These are phyloP conservation scores for Vachellia pachyceras DNA, from an alignment of 306 rosid species.

Conservation along the genomic window DNA sequence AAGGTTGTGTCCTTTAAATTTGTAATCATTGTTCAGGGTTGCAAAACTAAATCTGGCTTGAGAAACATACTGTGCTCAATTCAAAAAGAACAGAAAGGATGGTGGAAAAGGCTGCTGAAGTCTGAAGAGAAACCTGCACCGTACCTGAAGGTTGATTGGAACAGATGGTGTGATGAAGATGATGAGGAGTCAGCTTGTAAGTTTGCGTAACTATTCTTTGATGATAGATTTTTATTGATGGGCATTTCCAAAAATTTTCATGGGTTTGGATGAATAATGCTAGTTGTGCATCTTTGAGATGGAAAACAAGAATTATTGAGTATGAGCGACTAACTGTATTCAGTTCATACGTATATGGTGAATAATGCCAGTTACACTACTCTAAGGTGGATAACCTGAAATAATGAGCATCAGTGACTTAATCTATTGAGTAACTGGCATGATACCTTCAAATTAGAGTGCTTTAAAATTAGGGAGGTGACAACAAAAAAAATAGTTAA, in stretches of 20 bases:
- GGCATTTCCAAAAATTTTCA: constrained; percentile 15
- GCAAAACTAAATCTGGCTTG: constrained; percentile 71
- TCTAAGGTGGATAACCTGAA: no score
- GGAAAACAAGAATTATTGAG: no score
- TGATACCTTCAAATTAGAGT: no score
- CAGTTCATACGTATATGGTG: no score
- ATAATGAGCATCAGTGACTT: no score
- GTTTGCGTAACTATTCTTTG: constrained; percentile 31
- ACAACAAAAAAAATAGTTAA: constrained; percentile 16
- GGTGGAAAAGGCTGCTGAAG: constrained; percentile 87
- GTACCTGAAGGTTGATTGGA: constrained; percentile 86
- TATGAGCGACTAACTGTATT: no score
- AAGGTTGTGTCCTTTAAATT: constrained; percentile 22
- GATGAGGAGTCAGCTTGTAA: constrained; percentile 71
- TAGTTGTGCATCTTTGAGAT: no score
- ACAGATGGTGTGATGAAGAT: constrained; percentile 86
- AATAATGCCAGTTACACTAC: no score
- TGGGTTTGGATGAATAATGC: no score
- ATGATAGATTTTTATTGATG: constrained; percentile 26
- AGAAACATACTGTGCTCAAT: constrained; percentile 80
- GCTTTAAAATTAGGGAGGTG: no score
- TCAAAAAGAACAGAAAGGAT: constrained; percentile 76
- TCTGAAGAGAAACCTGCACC: constrained; percentile 88
- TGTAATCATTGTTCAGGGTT: constrained; percentile 49
- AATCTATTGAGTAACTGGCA: no score